phyloP scores from a whole-genome alignment of 805 yeast genomes.

The Wickerhamomyces subpelliculosus region DNA sequence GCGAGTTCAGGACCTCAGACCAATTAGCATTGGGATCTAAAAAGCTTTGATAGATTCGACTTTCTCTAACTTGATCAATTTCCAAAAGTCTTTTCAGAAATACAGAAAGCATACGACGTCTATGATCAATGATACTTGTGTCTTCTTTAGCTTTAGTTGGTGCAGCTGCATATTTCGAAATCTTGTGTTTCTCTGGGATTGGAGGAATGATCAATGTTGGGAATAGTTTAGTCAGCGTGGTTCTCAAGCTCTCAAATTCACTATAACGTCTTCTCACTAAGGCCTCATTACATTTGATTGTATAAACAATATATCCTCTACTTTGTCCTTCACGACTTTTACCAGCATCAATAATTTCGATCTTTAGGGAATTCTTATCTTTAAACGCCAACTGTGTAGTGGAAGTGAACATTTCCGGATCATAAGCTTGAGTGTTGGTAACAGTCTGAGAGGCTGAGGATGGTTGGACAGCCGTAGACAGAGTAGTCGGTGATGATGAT shows the following conservation, averaged over 20 bases:
- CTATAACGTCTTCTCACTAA: conserved; percentile 80
- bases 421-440: conserved; percentile 17
- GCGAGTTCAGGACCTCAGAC: conserved; percentile 63
- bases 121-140: conserved; percentile 48
- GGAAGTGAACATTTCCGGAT: conserved; percentile 20
- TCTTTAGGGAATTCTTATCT: conserved; percentile 15
- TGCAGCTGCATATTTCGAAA: conserved; percentile 36
- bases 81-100: conserved; percentile 74
- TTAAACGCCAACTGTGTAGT: conserved; percentile 14
- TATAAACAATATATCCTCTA: conserved; percentile 75
- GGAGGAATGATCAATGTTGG: conserved; percentile 89
- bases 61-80: conserved; percentile 49
- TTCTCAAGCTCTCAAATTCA: conserved; percentile 82
- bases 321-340: conserved; percentile 76
- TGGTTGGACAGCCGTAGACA: conserved; percentile 1
- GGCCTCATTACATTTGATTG: conserved; percentile 57
- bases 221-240: conserved; percentile 58
- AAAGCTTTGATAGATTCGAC: conserved; percentile 67
- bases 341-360: conserved; percentile 71
- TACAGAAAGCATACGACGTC: conserved; percentile 71
- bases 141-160: conserved; percentile 38
- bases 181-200: conserved; percentile 78
- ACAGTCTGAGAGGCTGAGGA: conserved; percentile 2
- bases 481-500: conserved; percentile 3
- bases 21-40: conserved; percentile 88